Percentiles rank a stretch among this genome's conserved stretches.
These are phyloP conservation scores for Rhizomucor miehei DNA, from an alignment of 371 early-diverging fungal genomes.

Conservation along the genomic window DNA sequence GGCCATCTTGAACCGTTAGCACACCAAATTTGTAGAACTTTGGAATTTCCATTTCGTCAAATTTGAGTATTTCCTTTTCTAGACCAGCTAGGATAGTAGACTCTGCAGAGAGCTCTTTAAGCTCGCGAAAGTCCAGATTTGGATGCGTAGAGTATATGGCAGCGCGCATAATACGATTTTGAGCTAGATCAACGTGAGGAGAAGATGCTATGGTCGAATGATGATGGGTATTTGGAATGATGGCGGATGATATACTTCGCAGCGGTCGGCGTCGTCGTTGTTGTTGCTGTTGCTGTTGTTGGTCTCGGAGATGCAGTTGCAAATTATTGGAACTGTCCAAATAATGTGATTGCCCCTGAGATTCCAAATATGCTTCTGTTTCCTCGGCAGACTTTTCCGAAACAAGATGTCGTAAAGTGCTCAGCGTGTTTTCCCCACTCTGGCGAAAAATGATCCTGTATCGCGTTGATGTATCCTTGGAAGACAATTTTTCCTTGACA, in stretches of 20 bases:
- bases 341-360: conserved; percentile 13
- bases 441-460: conserved; percentile 37
- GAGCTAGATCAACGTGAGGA: conserved; percentile 1
- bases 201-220: background rate
- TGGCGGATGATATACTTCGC: conserved; percentile 16
- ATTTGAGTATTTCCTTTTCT: conserved; percentile 53
- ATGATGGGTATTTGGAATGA: conserved; percentile 10
- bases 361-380: conserved; percentile 23
- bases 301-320: too few relatives aligned
- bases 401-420: conserved; percentile 20
- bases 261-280: conserved; percentile 13
- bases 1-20: conserved; percentile 59
- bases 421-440: conserved; percentile 17
- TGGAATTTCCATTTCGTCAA: conserved; percentile 63
- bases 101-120: conserved; percentile 42
- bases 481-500: conserved; percentile 29
- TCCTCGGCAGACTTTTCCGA: conserved; percentile 30
- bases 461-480: conserved; percentile 19
- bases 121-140: conserved; percentile 27
- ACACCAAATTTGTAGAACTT: conserved; percentile 83
- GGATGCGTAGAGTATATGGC: conserved; percentile 29
- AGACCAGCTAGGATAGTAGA: conserved; percentile 46
- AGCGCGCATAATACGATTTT: conserved; percentile 25
- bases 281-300: background rate
- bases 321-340: conserved; percentile 9